Evolutionary conservation across 495 filamentous ascomycete species (phyloP), one percentile per base, ranked within the genome.

Genomic region (Podospora appendiculata): DNA sequence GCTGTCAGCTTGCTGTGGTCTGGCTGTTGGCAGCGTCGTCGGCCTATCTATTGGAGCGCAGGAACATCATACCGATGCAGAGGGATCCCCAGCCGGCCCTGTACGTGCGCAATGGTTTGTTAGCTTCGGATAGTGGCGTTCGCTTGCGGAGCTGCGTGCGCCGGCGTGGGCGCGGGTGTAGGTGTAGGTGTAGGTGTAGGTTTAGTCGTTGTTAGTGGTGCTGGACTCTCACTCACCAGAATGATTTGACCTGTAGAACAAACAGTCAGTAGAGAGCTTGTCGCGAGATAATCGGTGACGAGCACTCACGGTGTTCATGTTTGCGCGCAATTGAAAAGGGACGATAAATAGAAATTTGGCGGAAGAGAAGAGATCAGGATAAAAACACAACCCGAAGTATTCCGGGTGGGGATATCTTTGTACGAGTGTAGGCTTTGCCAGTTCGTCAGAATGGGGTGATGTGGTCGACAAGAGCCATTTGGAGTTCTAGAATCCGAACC

Each of bases 21-120:
- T n/a, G 45, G 5, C 1, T 47, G 9, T 35, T 6, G n/a, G 4
- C 11, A 34, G 32, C 45, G 42, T 47, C 45, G 45, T 14, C 34
- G 11, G 19, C 19, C 4, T 47, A 34, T 38, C 10, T n/a, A 32
- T 39, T 14, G 47, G 34, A 11, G 34, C 34, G 17, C 34, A 9
- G 13, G 4, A 17, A 56, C 62, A 54, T 41, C 78, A 50, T 77
- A 89, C 87, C 88, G 60, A 88, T 69, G 58, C 88, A 89, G 50
- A 97, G 84, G 54, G 84, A 69, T 48, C 87, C 90, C 92, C 88
- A 95, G 58, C 92, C 92, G 60, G 85, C 54, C 88, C 88, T 92
- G 5, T 25, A 25, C 5, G 43, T 13, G 16, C 8, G 13, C 6
- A 9, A 19, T 18, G 38, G 32, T 19, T 33, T 19, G 25, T 64